phyloP scores from a whole-genome alignment of 148 eudicot genomes.

The Mesembryanthemum crystallinum region DNA sequence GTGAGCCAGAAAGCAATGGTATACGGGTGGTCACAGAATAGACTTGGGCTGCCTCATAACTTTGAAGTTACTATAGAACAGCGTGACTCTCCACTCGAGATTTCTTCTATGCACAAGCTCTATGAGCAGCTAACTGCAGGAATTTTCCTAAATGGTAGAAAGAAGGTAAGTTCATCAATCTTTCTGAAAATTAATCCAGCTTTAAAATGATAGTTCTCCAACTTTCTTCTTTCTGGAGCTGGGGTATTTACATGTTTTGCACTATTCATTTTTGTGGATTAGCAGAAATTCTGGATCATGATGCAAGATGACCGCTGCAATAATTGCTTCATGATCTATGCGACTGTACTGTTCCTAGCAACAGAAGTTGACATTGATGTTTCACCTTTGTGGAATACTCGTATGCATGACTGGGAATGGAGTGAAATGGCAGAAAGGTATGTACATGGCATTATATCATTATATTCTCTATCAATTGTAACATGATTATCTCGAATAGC shows the following conservation, averaged over 20 bases:
- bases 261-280: not conserved
- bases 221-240: not conserved
- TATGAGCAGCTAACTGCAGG: slow-evolving; percentile 20
- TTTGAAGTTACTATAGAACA: slow-evolving; percentile 14
- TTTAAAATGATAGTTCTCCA: not conserved
- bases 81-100: slow-evolving; percentile 11
- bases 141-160: not conserved
- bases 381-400: not conserved
- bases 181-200: not conserved
- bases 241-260: not conserved
- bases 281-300: slow-evolving; percentile 25
- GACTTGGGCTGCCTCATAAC: slow-evolving; percentile 16
- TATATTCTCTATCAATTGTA: not conserved
- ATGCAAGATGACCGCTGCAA: not conserved
- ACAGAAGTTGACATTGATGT: not conserved
- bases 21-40: slow-evolving; percentile 21
- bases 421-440: slow-evolving; percentile 17
- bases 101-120: slow-evolving; percentile 11
- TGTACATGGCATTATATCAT: not conserved
- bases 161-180: slow-evolving; percentile 5
- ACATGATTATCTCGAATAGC: not conserved
- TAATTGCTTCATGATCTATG: slow-evolving; percentile 28
- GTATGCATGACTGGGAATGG: not conserved
- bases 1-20: not conserved
- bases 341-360: not conserved